phyloP scores from a whole-genome alignment of 2,329 filamentous ascomycete genomes.

The Claviceps sp. region DNA sequence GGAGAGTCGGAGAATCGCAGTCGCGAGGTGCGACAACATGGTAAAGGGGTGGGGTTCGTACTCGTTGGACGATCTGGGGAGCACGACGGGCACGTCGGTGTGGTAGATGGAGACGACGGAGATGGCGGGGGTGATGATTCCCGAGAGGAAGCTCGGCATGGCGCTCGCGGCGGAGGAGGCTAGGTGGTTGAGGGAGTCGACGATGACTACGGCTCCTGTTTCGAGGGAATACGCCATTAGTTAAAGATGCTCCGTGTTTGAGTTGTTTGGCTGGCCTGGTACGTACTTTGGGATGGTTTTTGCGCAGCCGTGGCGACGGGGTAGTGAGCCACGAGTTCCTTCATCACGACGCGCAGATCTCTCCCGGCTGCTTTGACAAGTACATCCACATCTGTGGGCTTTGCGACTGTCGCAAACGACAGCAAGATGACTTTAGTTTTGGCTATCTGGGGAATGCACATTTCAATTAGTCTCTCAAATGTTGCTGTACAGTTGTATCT shows the following conservation, averaged over 20 bases:
- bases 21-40: conserved; percentile 73
- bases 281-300: conserved; percentile 30
- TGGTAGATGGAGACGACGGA: conserved; percentile 76
- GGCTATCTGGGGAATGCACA: conserved; percentile 27
- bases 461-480: neutral
- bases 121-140: conserved; percentile 48
- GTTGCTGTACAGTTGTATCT: too few relatives aligned
- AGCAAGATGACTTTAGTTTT: conserved; percentile 63
- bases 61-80: conserved; percentile 29
- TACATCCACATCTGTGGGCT: conserved; percentile 49
- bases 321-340: conserved; percentile 45
- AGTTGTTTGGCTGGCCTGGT: too few relatives aligned
- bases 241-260: neutral
- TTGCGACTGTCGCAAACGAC: conserved; percentile 60
- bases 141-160: conserved; percentile 56
- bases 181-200: conserved; percentile 68
- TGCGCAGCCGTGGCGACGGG: conserved; percentile 23
- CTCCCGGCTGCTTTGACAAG: conserved; percentile 54
- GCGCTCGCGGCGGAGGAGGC: conserved; percentile 37
- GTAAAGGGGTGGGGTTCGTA: conserved; percentile 59
- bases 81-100: conserved; percentile 54
- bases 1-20: conserved; percentile 62
- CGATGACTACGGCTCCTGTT: conserved; percentile 57
- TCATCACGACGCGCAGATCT: conserved; percentile 38
- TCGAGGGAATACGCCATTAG: neutral